Base-by-base conservation (phyloP, 768 basidiomycete species). In the Tephrocybe sp. region DNA sequence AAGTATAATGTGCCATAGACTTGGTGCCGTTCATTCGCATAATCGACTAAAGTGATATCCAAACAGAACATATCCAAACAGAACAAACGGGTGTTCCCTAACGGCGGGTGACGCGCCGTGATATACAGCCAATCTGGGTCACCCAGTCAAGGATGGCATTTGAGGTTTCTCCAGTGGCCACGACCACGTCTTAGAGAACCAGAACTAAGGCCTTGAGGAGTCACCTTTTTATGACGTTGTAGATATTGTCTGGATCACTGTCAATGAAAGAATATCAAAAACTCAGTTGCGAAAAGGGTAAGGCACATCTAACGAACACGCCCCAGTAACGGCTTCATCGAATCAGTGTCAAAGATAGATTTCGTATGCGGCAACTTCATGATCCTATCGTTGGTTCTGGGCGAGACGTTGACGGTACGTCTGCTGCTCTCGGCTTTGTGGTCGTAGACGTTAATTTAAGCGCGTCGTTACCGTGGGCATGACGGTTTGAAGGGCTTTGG, bases 171-270 rank as follows among this genome's bases (percentile, higher is more conserved):
- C 78, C 9, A 75, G 56, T 8, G 80, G 76, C 97, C 97, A 99
- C 1, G 97, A 98, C 97, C 97, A 99, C 26, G 92, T 95, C 67
- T 99, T 99, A 17, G 92, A 84, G 74, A 98, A 99, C 88, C 91
- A 98, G 38, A 98, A 74, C 60, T 98, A 95, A 19, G 97, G 97
- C 98, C 79, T 65, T 99, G 97, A 51, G 98, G 73, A 22, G 87
- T 95, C 96, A 33, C 97, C 85, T 68, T 99, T 99, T 72, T 98
- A 99, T 12, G 87, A 77, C 2, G 96, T 98, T 83, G 58, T 92
- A 96, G 55, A 96, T 67, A 58, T 80, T 89, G 49, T 98, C 85
- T 8, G 92, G 84, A 42, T 89, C 80, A 98, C 93, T 97, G 61
- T 14, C 34, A 38, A 20, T 22, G 3, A 1, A 30, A 31, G 38